These are phyloP conservation scores for Cryptococcus floricola DNA, from an alignment of 1,284 basidiomycete species.

Conservation along the genomic window DNA sequence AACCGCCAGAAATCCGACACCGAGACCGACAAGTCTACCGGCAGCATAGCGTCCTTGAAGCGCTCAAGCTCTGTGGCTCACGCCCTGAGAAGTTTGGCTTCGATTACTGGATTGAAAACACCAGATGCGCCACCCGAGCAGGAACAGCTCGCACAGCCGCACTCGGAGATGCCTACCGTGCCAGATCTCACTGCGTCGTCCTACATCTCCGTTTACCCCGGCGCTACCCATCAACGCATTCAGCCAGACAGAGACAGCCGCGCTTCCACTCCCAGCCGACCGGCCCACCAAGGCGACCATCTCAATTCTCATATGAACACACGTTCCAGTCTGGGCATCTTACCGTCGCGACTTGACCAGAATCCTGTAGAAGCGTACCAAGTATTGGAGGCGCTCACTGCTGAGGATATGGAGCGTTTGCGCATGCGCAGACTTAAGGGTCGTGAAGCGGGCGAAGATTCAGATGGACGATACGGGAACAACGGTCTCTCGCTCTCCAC, in stretches of 20 bases:
- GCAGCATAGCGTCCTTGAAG: slow-evolving; percentile 50
- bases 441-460: slow-evolving; percentile 43
- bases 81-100: slow-evolving; percentile 71
- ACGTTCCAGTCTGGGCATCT: slow-evolving; percentile 8
- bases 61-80: slow-evolving; percentile 80
- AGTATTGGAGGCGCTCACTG: slow-evolving; percentile 79
- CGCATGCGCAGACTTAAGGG: slow-evolving; percentile 60
- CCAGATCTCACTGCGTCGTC: slow-evolving; percentile 1
- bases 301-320: slow-evolving; percentile 7
- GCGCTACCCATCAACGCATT: slow-evolving; percentile 32
- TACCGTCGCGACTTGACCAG: slow-evolving; percentile 9
- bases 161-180: slow-evolving; percentile 10
- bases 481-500: slow-evolving; percentile 39
- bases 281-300: neutral
- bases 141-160: slow-evolving; percentile 11
- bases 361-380: slow-evolving; percentile 56
- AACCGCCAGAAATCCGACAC: slow-evolving; percentile 15
- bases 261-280: neutral
- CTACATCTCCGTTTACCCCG: slow-evolving; percentile 43
- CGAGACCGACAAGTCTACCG: slow-evolving; percentile 3
- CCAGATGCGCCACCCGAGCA: slow-evolving; percentile 21
- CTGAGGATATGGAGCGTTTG: slow-evolving; percentile 84
- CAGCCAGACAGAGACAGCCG: slow-evolving; percentile 24
- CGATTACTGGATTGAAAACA: slow-evolving; percentile 39
- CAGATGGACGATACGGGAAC: slow-evolving; percentile 36